A percentile compares a stretch with the other conserved stretches of the same genome.
phyloP scores from a whole-genome alignment of 345 rosid species.

The Boechera stricta region DNA sequence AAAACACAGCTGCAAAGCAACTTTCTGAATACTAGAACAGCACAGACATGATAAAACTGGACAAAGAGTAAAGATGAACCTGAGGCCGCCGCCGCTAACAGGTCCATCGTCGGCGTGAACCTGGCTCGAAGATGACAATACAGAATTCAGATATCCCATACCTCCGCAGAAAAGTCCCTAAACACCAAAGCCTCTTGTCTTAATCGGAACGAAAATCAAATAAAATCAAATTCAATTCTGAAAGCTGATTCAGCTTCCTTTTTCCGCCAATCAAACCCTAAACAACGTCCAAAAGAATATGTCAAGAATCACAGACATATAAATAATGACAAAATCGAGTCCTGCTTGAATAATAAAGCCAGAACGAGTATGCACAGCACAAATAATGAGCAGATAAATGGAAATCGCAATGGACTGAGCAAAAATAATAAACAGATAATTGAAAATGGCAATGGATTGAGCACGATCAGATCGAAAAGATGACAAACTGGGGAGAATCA shows the following conservation, averaged over 20 bases:
- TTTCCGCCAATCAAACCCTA: constrained; percentile 39
- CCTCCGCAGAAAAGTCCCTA: constrained; percentile 22
- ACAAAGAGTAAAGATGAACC: constrained; percentile 48
- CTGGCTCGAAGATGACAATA: constrained; percentile 75
- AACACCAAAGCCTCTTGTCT: constrained; percentile 30
- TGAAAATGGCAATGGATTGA: not conserved
- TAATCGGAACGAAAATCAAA: constrained; percentile 39
- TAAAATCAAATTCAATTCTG: constrained; percentile 2
- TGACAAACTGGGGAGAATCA: not conserved
- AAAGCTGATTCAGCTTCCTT: constrained; percentile 34
- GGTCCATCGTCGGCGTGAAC: constrained; percentile 78
- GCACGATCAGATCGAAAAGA: constrained; percentile 29
- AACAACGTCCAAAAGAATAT: constrained; percentile 11
- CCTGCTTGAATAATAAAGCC: not conserved
- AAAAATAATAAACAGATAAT: not conserved
- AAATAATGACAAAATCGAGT: constrained; percentile 4
- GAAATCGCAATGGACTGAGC: not conserved
- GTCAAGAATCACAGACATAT: constrained; percentile 11
- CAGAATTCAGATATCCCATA: constrained; percentile 87
- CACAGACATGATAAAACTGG: constrained; percentile 25
- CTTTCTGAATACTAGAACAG: not conserved
- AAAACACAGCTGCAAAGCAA: too few relatives aligned
- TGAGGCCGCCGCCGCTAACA: constrained; percentile 92
- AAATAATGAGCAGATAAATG: not conserved
- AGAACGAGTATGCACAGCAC: not conserved